These are phyloP conservation scores for Lichtheimia ornata DNA, from an alignment of 371 early-diverging fungal species.

Conservation along the genomic window DNA sequence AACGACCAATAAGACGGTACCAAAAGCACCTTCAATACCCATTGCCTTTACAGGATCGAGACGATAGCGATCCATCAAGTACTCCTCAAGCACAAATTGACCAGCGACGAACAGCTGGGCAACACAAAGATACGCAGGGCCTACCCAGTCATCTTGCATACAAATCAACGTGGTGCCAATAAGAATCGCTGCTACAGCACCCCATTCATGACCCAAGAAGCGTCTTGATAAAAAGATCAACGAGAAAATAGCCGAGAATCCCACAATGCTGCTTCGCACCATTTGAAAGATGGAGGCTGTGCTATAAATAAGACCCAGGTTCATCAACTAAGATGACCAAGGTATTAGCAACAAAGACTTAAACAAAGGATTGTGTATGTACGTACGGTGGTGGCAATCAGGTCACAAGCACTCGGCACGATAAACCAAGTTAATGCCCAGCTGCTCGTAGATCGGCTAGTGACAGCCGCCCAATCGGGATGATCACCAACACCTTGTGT, in stretches of 20 bases:
- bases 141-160: conserved; percentile 28
- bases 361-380: background rate
- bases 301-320: conserved; percentile 47
- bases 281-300: conserved; percentile 49
- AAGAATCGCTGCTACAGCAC: conserved; percentile 31
- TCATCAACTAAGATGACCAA: conserved; percentile 27
- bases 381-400: conserved; percentile 47
- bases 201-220: conserved; percentile 40
- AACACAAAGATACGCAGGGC: conserved; percentile 32
- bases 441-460: conserved; percentile 21
- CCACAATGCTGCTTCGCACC: conserved; percentile 48
- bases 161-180: conserved; percentile 27
- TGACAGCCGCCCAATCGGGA: conserved; percentile 20
- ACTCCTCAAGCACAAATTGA: conserved; percentile 49
- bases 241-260: conserved; percentile 46
- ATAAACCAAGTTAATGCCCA: conserved; percentile 42
- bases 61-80: conserved; percentile 45
- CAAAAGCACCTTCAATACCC: conserved; percentile 49
- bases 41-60: conserved; percentile 48
- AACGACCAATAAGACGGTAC: conserved; percentile 26
- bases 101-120: conserved; percentile 45
- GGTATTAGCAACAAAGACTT: too few species aligned
- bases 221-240: conserved; percentile 41
- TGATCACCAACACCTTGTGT: conserved; percentile 15
- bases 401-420: conserved; percentile 45